phyloP scores from a whole-genome alignment of 768 basidiomycete genomes.

The Dacryopinax primogenitus region DNA sequence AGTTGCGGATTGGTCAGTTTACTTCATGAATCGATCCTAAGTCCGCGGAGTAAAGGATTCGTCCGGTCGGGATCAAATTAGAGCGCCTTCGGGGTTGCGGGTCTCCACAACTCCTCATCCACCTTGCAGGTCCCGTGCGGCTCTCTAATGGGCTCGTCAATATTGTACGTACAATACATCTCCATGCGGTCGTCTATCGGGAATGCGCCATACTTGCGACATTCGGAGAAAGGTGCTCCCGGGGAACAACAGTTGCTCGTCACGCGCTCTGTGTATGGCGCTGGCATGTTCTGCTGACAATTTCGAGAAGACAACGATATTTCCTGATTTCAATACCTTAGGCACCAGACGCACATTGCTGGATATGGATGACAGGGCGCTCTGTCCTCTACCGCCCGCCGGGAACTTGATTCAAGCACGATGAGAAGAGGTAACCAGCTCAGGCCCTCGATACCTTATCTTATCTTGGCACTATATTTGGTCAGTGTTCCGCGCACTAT shows the following conservation, averaged over 20 bases:
- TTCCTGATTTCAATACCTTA: background rate
- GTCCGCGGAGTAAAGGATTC: slow-evolving; percentile 5
- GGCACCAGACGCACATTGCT: background rate
- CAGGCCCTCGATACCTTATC: slow-evolving; percentile 2
- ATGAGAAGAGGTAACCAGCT: background rate
- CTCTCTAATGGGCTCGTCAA: background rate
- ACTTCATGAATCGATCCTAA: background rate
- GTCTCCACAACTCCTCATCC: background rate
- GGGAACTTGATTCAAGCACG: background rate
- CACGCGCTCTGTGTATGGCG: background rate
- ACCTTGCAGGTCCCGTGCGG: background rate
- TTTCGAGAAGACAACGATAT: background rate
- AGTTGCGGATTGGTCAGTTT: slow-evolving; percentile 1
- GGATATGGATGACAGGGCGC: background rate
- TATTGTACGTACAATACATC: background rate
- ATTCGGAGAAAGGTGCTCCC: background rate
- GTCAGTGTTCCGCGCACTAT: background rate
- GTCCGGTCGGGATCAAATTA: background rate
- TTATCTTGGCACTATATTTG: background rate
- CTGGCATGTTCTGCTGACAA: background rate
- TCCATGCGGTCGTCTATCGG: background rate
- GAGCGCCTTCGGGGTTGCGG: background rate
- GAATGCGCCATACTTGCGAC: slow-evolving; percentile 3
- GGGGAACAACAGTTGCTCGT: background rate
- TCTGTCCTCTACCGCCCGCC: background rate